Evolutionary conservation across 441 rosid species (phyloP), one percentile per base, ranked within the genome.

Genomic region (Aquilaria agallochum): DNA sequence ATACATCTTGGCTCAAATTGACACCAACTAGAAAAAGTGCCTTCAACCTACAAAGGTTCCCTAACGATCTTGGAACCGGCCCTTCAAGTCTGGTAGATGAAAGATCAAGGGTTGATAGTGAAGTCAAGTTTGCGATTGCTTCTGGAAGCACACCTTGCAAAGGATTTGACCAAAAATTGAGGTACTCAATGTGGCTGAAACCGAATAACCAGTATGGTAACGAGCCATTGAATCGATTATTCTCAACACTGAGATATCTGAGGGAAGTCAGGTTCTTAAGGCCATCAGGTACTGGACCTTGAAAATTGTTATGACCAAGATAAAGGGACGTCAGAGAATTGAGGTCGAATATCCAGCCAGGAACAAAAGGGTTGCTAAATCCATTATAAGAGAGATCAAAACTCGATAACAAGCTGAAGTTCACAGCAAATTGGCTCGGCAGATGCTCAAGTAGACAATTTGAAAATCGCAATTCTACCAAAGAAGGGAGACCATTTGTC

Each of bases 261-360:
- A 79, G 78, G 42, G 70, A 72, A 47, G 63, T 71, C 33, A 72
- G 9, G 63, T 56, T 78, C 59, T 53, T 53, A 27, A 74, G 57
- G 12, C 60, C 62, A 36, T 47, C 30, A 5, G 72, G 72, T 20
- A 72, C 11, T 2, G 50, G 59, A 55, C 68, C 72, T 1, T 2
- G 4, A 12, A 76, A 54, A 40, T 13, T 31, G 27, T 67, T 70
- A 4, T 5, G 32, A 9, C 60, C 59, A 31, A 74, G 52, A 53
- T 74, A 60, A 62, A 68, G 67, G 6, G 31, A 51, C 4, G 14
- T 56, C 42, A 32, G 50, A 31, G 68, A 66, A n/a, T 32, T 20
- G 33, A 60, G 56, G 20, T 5, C 3, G 12, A 60, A 60, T 14
- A 60, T 15, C 64, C 64, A 60, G 32, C 31, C 33, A 5, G n/a